Evolutionary conservation across 2,329 filamentous ascomycete genomes (phyloP).

Genomic region (Nothophaeocryptopus gaeumannii): DNA sequence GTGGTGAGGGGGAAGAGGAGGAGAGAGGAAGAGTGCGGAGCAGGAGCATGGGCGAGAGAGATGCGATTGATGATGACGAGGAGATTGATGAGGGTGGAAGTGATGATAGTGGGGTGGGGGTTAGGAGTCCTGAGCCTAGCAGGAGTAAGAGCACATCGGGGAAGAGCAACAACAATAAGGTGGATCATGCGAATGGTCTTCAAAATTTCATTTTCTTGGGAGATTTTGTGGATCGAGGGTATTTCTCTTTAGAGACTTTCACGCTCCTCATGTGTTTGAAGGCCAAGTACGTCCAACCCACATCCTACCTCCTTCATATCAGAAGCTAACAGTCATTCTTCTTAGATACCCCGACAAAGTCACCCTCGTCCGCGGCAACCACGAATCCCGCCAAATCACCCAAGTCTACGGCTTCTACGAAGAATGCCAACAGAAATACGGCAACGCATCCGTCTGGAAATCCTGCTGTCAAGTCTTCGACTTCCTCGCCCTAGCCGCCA

Average conservation of each 20-base stretch:
- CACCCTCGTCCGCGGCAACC: slow-evolving; percentile 72
- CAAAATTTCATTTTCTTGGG: slow-evolving; percentile 72
- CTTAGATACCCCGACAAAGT: slow-evolving; percentile 67
- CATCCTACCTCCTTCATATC: slow-evolving; percentile 7
- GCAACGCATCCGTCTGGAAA: slow-evolving; percentile 76
- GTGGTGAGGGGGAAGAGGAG: slow-evolving; percentile 47
- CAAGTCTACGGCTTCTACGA: slow-evolving; percentile 78
- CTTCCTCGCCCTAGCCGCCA: slow-evolving; percentile 69
- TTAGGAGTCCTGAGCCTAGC: slow-evolving; percentile 36
- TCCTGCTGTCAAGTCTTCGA: slow-evolving; percentile 76
- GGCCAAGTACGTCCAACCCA: slow-evolving; percentile 53
- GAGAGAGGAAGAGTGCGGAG: slow-evolving; percentile 38
- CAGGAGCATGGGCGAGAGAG: slow-evolving; percentile 32
- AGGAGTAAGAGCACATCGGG: slow-evolving; percentile 37
- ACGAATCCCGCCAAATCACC: slow-evolving; percentile 74
- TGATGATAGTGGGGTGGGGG: slow-evolving; percentile 43
- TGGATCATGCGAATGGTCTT: slow-evolving; percentile 52
- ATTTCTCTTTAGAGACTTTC: slow-evolving; percentile 71
- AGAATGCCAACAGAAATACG: slow-evolving; percentile 73
- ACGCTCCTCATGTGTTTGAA: slow-evolving; percentile 71
- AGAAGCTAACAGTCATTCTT: not conserved
- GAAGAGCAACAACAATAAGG: slow-evolving; percentile 26
- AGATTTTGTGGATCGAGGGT: slow-evolving; percentile 72
- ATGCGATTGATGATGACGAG: slow-evolving; percentile 46
- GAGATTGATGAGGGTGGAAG: slow-evolving; percentile 51